phyloP scores from a whole-genome alignment of 371 early-diverging fungal genomes.

The Syncephalastrum contaminatum region DNA sequence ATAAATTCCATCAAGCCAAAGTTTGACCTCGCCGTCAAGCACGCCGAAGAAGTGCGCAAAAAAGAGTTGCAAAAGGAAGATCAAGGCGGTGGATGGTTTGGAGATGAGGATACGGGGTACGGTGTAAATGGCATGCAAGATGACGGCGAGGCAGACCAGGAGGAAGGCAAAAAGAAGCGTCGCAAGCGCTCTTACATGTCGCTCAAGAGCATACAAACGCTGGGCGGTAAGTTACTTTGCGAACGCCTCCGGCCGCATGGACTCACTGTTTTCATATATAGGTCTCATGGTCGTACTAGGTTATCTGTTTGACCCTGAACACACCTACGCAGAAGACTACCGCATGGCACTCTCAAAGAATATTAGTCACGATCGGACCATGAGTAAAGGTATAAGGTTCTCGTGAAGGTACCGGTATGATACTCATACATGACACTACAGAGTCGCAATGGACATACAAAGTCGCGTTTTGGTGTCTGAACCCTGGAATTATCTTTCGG shows the following conservation, averaged over 20 bases:
- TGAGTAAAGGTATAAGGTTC: background rate
- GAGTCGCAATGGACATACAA: slow-evolving; percentile 14
- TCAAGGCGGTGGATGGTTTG: background rate
- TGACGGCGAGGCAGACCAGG: background rate
- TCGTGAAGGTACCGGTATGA: no score
- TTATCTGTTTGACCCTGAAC: slow-evolving; percentile 26
- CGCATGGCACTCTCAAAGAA: slow-evolving; percentile 39
- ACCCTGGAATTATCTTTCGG: slow-evolving; percentile 63
- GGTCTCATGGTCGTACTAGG: slow-evolving; percentile 40
- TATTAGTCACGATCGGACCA: slow-evolving; percentile 11
- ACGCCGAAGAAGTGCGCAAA: background rate
- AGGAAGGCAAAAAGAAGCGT: background rate
- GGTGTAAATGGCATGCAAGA: no score
- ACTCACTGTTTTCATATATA: background rate
- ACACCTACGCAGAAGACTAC: slow-evolving; percentile 40
- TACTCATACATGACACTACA: no score
- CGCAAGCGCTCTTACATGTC: no score
- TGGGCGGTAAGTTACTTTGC: no score
- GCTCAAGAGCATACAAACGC: no score
- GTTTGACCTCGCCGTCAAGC: no score
- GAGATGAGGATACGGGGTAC: background rate
- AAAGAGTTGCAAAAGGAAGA: background rate
- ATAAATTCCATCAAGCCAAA: no score
- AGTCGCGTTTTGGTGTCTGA: slow-evolving; percentile 55
- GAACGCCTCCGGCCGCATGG: no score